phyloP scores from a whole-genome alignment of 495 filamentous ascomycete genomes.

The Neurospora sp. region DNA sequence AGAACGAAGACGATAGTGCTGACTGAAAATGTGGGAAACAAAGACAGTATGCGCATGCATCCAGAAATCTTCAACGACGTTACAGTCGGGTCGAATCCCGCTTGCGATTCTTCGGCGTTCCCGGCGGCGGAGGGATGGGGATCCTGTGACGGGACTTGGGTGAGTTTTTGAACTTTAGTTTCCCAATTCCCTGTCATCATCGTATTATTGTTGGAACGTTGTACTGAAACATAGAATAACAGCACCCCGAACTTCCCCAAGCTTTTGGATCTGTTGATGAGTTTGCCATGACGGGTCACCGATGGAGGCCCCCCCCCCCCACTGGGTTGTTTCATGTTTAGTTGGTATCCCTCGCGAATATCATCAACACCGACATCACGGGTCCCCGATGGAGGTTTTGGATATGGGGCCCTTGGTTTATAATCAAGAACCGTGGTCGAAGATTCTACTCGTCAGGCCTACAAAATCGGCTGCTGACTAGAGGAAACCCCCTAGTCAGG shows the following conservation, averaged over 20 bases:
- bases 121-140: constrained; percentile 46
- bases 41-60: constrained; percentile 47
- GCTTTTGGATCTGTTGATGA: constrained; percentile 11
- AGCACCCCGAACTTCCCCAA: constrained; percentile 14
- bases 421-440: neutral
- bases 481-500: too few relatives aligned
- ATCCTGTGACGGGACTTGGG: constrained; percentile 55
- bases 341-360: too few relatives aligned
- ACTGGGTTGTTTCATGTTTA: too few relatives aligned
- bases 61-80: constrained; percentile 55
- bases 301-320: neutral
- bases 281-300: neutral
- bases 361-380: neutral
- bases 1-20: neutral
- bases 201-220: neutral
- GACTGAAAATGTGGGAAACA: neutral
- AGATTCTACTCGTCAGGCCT: neutral
- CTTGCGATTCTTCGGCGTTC: constrained; percentile 52
- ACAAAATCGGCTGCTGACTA: too few relatives aligned
- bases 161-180: constrained; percentile 2
- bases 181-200: neutral
- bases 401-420: neutral
- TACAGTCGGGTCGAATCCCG: constrained; percentile 47
- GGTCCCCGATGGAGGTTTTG: neutral
- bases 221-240: neutral